phyloP scores from a whole-genome alignment of 164 flowering plant species.

The Malania oleifera region DNA sequence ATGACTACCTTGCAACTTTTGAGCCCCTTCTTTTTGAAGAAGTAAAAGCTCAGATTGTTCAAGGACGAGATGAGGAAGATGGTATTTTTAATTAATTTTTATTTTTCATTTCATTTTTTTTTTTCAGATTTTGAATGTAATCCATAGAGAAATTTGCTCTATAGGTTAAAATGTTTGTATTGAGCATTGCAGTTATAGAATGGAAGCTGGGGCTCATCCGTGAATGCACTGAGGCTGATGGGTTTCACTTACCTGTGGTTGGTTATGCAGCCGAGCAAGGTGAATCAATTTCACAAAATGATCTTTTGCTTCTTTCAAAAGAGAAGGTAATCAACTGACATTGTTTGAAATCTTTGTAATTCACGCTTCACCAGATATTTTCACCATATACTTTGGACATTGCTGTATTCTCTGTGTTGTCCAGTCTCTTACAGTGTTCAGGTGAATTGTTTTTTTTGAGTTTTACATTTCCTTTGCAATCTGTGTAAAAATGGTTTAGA shows the following conservation, averaged over 20 bases:
- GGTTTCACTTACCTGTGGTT: constrained; percentile 52
- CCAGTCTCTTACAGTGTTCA: not conserved
- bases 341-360: not conserved
- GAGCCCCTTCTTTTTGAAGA: constrained; percentile 94
- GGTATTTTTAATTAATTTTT: constrained; percentile 20
- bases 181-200: constrained; percentile 30
- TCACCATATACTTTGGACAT: too few species aligned
- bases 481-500: too few species aligned
- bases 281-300: constrained; percentile 36
- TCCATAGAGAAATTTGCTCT: not conserved
- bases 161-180: not conserved
- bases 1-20: constrained; percentile 71
- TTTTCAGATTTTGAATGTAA: not conserved
- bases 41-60: constrained; percentile 81
- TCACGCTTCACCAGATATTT: too few species aligned
- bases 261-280: constrained; percentile 28
- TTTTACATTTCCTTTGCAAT: too few species aligned
- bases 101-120: not conserved
- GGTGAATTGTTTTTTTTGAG: not conserved
- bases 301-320: constrained; percentile 67
- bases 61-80: constrained; percentile 54
- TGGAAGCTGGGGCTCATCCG: constrained; percentile 37
- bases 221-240: constrained; percentile 51
- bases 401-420: too few species aligned
- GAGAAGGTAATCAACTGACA: constrained; percentile 41